phyloP scores from a whole-genome alignment of 345 rosid genomes.

The Conringia planisiliqua region DNA sequence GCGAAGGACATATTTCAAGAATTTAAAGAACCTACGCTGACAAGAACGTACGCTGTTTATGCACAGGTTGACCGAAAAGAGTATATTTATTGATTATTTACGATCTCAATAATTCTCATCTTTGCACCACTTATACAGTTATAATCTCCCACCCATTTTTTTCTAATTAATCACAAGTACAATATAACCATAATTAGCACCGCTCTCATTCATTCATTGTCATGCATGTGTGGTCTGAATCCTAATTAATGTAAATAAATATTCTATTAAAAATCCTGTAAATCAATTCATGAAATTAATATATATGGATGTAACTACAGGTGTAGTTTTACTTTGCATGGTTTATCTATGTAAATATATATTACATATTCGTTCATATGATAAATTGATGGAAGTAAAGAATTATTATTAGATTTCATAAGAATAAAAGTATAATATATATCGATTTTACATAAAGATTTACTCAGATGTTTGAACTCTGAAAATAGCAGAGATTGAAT shows the following conservation, averaged over 20 bases:
- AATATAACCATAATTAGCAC: background rate
- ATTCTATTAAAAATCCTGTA: background rate
- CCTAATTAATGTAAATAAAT: background rate
- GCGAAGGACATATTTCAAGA: background rate
- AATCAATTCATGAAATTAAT: background rate
- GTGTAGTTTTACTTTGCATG: background rate
- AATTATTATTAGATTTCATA: too few species aligned
- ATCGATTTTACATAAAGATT: too few species aligned
- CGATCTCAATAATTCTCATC: slow-evolving; percentile 4
- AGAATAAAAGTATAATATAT: too few species aligned
- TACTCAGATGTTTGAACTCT: too few species aligned
- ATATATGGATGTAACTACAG: background rate
- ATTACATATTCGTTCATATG: too few species aligned
- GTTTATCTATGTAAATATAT: background rate
- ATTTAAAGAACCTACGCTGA: slow-evolving; percentile 25
- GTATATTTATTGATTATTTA: slow-evolving; percentile 12
- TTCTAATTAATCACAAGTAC: background rate
- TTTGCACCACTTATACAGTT: background rate
- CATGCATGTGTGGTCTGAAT: background rate
- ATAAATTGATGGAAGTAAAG: too few species aligned
- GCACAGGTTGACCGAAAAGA: slow-evolving; percentile 27
- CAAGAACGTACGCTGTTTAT: slow-evolving; percentile 39
- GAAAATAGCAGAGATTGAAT: too few species aligned
- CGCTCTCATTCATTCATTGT: slow-evolving; percentile 1
- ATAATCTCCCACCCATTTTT: background rate